Percentiles rank a stretch among this genome's conserved stretches.
phyloP scores from a whole-genome alignment of 345 rosid species.

The Abelmoschus esculentus region DNA sequence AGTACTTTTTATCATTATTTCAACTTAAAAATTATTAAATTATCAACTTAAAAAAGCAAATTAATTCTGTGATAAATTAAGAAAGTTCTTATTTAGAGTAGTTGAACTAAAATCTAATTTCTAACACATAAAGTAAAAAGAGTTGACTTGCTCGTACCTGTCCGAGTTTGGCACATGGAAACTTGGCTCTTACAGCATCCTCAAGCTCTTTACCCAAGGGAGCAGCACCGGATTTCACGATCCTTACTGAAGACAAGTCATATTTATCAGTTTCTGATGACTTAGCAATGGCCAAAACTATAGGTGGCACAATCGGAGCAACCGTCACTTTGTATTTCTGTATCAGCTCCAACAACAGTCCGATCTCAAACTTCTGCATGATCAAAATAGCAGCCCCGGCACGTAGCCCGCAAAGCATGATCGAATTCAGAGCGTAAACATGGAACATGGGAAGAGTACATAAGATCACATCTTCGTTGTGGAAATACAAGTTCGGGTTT shows the following conservation, averaged over 20 bases:
- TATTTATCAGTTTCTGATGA: conserved; percentile 46
- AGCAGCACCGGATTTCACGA: conserved; percentile 73
- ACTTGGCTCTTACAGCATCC: conserved; percentile 57
- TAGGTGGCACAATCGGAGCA: conserved; percentile 79
- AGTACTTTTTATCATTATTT: too few relatives aligned
- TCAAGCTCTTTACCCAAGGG: conserved; percentile 91
- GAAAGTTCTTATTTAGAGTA: neutral
- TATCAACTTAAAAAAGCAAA: neutral
- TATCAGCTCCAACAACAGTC: conserved; percentile 42
- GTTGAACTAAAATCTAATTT: neutral
- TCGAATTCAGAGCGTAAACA: conserved; percentile 61
- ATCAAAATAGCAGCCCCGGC: conserved; percentile 74
- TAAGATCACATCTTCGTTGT: conserved; percentile 61
- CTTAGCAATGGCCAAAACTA: conserved; percentile 64
- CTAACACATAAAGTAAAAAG: neutral
- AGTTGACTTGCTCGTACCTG: conserved; percentile 44
- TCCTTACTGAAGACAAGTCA: conserved; percentile 61
- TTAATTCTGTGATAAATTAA: neutral
- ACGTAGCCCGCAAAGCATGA: conserved; percentile 65
- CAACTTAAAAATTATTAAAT: too few relatives aligned
- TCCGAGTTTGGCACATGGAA: conserved; percentile 74
- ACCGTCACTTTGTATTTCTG: conserved; percentile 62
- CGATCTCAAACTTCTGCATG: conserved; percentile 75
- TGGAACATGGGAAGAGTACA: conserved; percentile 79
- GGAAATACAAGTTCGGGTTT: conserved; percentile 74